Evolutionary conservation across 2,329 filamentous ascomycete species (phyloP), one percentile per base, ranked within the genome.

Genomic region (Penicillium hesseltinei): DNA sequence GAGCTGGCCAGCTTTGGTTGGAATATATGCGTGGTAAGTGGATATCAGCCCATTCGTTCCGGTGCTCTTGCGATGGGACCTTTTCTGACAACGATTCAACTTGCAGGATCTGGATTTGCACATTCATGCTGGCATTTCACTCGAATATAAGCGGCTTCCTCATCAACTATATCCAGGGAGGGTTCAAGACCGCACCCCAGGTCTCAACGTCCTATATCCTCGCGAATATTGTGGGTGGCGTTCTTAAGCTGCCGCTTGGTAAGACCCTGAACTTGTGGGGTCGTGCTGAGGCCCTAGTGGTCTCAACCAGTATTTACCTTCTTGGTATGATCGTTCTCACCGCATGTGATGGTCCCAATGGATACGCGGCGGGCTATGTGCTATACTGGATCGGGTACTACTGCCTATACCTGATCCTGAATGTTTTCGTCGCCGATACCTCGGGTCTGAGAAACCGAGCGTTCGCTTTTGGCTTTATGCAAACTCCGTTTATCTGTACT

Each of bases 201-300:
- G 79, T 51, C 71, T 81, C 17, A 3, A 81, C 83, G 2, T 81
- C 83, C 17, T 73, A 75, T 47, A 82, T 87, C 59, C 75, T 88
- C 38, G 75, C 82, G 15, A 80, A 72, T 56, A 73, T 87, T 40
- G 81, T 88, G 33, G 80, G 79, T 35, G 85, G 83, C 25, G 77
- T 86, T 35, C 75, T 82, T 46, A 85, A 85, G 66, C 76, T 88
- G n/a, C 82, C 85, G 1, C 76, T 86, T 21, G 84, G 84, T 53
- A 88, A 87, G 68, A 76, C 85, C 4, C 74, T 88, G 50, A 83
- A 88, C 69, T 73, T 86, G 23, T 88, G 82, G 80, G 86, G 85
- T 36, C 83, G 86, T 44, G 78, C 83, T 0, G 80, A 86, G 66
- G 85, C 82, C n/a, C 79, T 85, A 56, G 60, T 79, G 2, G 52